These are phyloP conservation scores for Diaporthe destruens DNA, from an alignment of 2,329 filamentous ascomycete species.

Conservation along the genomic window DNA sequence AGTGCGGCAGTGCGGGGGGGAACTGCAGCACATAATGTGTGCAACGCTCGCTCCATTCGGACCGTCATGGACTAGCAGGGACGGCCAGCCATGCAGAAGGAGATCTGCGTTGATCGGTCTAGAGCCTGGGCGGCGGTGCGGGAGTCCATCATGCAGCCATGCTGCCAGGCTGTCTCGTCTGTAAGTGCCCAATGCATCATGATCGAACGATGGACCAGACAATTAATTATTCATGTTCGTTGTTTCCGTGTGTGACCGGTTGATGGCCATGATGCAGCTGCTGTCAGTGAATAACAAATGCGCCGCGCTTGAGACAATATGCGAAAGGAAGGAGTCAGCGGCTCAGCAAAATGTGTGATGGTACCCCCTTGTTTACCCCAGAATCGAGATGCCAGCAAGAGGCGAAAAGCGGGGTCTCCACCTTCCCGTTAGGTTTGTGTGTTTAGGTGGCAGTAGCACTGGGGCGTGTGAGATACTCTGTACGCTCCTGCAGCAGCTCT, in stretches of 20 bases:
- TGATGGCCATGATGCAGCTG: too few relatives aligned
- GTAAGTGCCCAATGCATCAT: background rate
- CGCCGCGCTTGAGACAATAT: background rate
- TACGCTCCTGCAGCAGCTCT: background rate
- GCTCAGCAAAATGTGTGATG: background rate
- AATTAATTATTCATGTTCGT: background rate
- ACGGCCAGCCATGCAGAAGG: conserved; percentile 3
- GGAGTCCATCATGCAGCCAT: background rate
- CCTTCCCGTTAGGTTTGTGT: background rate
- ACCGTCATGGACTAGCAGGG: conserved; percentile 3
- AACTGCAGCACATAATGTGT: background rate
- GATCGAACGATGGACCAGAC: background rate
- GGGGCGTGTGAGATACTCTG: background rate
- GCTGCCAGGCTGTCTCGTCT: too few relatives aligned
- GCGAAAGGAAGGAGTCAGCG: conserved; percentile 6
- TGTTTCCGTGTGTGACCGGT: background rate
- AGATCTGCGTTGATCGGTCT: conserved; percentile 6
- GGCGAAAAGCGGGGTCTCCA: conserved; percentile 33
- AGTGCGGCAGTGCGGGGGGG: conserved; percentile 28
- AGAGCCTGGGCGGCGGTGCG: background rate
- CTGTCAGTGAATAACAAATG: background rate
- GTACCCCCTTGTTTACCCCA: conserved; percentile 12
- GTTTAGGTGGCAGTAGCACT: background rate
- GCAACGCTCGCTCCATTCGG: conserved; percentile 1
- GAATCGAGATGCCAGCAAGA: conserved; percentile 13